Evolutionary conservation across 257 asterid genomes (phyloP), one percentile per base, ranked within the genome.

Genomic region (Przewalskia tangutica): DNA sequence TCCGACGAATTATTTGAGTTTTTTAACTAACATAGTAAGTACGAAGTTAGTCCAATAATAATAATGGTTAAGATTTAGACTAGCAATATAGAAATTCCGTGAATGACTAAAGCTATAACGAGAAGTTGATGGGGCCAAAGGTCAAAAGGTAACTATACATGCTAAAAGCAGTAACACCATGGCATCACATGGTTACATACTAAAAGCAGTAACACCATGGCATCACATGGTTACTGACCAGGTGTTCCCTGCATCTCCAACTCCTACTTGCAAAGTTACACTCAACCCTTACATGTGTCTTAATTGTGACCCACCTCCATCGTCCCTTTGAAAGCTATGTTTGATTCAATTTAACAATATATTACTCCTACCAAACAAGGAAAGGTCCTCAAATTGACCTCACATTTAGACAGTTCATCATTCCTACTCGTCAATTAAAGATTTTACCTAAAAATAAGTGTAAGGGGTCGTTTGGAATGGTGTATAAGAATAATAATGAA

Each of bases 161-260:
- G n/a, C 14, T 23, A 38, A 63, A 63, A 27, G n/a, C 46, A 27
- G 7, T 6, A 56, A n/a, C n/a, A n/a, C n/a, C n/a, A n/a, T n/a
- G n/a, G n/a, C n/a, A n/a, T n/a, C n/a, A n/a, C n/a, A n/a, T n/a
- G n/a, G n/a, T n/a, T n/a, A n/a, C n/a, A 62, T 27, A 16, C 14
- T 20, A 36, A 62, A 63, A 23, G 34, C 32, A 27, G 7, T 6
- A 56, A 63, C 63, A 32, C 53, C 34, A 67, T 67, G 68, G 27
- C 56, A 66, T 80, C 91, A 86, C 89, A 82, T 85, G 88, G 82
- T 56, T 67, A 23, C 13, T 77, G 86, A 80, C 82, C 7, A 16
- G 42, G 32, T 13, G 89, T 83, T 79, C 82, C 84, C 64, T 55
- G 50, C 77, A 60, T 65, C 5, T 68, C 75, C 83, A 65, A 71